Evolutionary conservation across 2,329 filamentous ascomycete genomes (phyloP).

Genomic region (Zasmidium citrigriseum): DNA sequence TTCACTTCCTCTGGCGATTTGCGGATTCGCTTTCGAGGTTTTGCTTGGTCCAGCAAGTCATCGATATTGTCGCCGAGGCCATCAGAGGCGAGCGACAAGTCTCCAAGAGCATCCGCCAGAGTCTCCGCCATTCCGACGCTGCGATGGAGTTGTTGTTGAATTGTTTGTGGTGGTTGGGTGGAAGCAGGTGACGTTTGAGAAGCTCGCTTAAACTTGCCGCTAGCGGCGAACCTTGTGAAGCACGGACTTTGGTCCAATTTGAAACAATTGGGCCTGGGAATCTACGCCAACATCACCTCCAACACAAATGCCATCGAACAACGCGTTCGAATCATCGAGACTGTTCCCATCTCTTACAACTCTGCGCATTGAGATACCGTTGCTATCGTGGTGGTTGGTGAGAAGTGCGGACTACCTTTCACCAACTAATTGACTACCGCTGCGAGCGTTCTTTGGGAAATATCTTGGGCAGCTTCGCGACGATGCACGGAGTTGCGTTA

Average conservation of each 20-base stretch:
- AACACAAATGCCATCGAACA: no score
- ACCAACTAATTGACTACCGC: no score
- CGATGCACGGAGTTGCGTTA: no score
- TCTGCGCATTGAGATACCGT: no score
- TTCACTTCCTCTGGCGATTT: slow-evolving; percentile 65
- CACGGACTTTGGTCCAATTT: neutral
- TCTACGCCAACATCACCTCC: no score
- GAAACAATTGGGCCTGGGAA: no score
- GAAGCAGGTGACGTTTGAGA: neutral
- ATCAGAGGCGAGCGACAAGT: slow-evolving; percentile 48
- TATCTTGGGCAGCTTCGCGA: no score
- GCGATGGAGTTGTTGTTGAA: neutral
- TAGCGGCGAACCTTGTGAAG: neutral
- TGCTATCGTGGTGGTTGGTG: no score
- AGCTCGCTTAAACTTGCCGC: neutral
- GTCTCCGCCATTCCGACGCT: slow-evolving; percentile 18
- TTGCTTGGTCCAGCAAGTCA: slow-evolving; percentile 57
- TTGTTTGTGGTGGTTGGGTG: neutral
- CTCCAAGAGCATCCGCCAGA: slow-evolving; percentile 53
- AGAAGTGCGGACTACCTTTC: no score
- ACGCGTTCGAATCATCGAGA: no score
- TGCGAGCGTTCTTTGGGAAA: no score
- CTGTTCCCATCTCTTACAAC: no score
- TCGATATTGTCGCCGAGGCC: slow-evolving; percentile 50
- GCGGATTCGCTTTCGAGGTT: slow-evolving; percentile 55